Conservation (phyloP, 2,329 filamentous ascomycete species). For the Aspergillus sp. region DNA sequence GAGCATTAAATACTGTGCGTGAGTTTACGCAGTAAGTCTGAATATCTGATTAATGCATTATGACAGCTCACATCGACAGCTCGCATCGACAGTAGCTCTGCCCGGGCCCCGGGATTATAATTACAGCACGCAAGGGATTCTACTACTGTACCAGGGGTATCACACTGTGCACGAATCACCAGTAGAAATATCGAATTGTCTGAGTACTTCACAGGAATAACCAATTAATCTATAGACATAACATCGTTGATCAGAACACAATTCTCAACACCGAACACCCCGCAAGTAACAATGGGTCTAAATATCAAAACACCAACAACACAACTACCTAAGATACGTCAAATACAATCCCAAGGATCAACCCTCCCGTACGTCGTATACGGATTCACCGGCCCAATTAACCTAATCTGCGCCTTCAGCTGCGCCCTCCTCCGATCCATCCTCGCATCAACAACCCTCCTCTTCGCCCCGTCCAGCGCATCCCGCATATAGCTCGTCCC, state of each 20-base stretch:
- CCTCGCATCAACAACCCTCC: constrained; percentile 26
- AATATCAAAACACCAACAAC: constrained; percentile 2
- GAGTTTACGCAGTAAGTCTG: too few relatives aligned
- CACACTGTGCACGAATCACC: too few relatives aligned
- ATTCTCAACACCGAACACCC: too few relatives aligned
- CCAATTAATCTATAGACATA: too few relatives aligned
- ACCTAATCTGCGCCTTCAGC: constrained; percentile 35
- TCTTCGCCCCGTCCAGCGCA: constrained; percentile 27
- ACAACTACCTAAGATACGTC: too few relatives aligned
- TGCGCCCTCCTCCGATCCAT: constrained; percentile 30
- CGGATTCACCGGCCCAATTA: constrained; percentile 33
- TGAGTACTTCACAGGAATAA: too few relatives aligned
- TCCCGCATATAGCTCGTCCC: constrained; percentile 20
- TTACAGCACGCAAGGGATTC: background rate
- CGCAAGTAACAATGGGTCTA: too few relatives aligned
- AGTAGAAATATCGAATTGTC: too few relatives aligned
- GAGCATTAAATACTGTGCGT: too few relatives aligned
- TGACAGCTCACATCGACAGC: background rate
- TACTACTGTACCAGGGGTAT: background rate
- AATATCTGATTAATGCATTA: too few relatives aligned
- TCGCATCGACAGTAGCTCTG: background rate
- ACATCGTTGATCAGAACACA: too few relatives aligned
- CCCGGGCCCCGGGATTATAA: background rate
- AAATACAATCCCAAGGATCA: constrained; percentile 19
- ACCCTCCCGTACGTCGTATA: constrained; percentile 16